Base-by-base conservation (phyloP, 768 basidiomycete genomes). In the Suillus paluster region DNA sequence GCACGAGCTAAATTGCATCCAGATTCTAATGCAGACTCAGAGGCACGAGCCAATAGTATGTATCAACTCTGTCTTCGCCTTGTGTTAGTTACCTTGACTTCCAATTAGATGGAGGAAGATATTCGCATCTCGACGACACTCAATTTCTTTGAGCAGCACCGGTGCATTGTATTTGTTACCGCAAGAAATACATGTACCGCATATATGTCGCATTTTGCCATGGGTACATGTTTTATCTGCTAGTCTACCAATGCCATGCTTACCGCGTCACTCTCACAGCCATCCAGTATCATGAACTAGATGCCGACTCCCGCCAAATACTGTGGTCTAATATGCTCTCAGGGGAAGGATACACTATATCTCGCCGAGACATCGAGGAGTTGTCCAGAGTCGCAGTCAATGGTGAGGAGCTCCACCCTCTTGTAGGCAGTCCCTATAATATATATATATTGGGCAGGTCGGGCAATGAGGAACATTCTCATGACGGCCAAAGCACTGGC, bases 21-120 rank as follows among this genome's bases (percentile, higher is more conserved):
- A 54, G 53, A 25, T 54, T 54, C 36, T 54, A 14, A 54, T 54
- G 53, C 53, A 54, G 17, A 54, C 53, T 11, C 53, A 54, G 36
- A 54, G 53, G 17, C 53, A 25, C 17, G 53, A 54, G n/a, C 36
- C 53, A 25, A 25, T 54, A 38, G 53, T 54, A 21, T 38, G 53
- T 23, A 54, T 54, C 17, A 11, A 10, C 36, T 42, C 6, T 38
- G 15, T 23, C 21, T 38, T 17, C 5, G 15, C 23, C 36, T 54
- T 38, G 15, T 38, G 23, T 11, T 11, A 38, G 23, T 11, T 11
- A 38, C 9, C 9, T 36, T 38, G 53, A 54, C 36, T 15, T 54
- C 9, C 36, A 9, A 54, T 38, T 21, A 54, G 53, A 54, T 54
- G 23, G 53, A 54, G 23, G 53, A 54, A 25, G 36, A 38, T 3